These are phyloP conservation scores for Usnea hakonensis DNA, from an alignment of 495 filamentous ascomycete genomes.

Conservation along the genomic window DNA sequence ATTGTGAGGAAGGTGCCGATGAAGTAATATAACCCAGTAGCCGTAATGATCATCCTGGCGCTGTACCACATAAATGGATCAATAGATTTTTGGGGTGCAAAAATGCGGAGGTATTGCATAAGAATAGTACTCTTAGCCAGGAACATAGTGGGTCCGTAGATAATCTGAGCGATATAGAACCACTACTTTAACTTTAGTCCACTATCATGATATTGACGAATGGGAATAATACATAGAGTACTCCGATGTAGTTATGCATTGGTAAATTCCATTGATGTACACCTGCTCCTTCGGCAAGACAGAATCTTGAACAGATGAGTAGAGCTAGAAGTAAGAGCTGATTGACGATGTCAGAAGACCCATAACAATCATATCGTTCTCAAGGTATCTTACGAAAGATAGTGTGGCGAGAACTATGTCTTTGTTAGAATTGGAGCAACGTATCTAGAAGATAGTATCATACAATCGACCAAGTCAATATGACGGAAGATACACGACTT, in stretches of 20 bases:
- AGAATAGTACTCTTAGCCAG: background rate
- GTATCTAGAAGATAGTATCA: background rate
- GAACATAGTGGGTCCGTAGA: background rate
- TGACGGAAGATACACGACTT: background rate
- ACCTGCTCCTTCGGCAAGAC: conserved; percentile 3
- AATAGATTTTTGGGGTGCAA: background rate
- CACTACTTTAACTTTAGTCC: background rate
- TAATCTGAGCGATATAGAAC: background rate
- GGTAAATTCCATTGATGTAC: conserved; percentile 4
- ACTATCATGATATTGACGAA: background rate
- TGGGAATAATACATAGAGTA: background rate
- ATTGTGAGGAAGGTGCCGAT: conserved; percentile 6
- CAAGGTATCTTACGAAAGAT: background rate
- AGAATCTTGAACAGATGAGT: background rate
- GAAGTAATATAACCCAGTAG: background rate
- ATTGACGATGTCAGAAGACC: background rate
- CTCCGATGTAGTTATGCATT: background rate
- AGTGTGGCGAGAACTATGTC: background rate
- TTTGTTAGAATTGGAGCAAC: background rate
- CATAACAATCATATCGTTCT: background rate
- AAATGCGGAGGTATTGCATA: background rate
- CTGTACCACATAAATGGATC: background rate
- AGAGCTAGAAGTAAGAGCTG: background rate
- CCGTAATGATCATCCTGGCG: background rate
- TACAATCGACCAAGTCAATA: background rate